Conservation (phyloP, 1,284 basidiomycete genomes). For the Rhodotorula sp. region DNA sequence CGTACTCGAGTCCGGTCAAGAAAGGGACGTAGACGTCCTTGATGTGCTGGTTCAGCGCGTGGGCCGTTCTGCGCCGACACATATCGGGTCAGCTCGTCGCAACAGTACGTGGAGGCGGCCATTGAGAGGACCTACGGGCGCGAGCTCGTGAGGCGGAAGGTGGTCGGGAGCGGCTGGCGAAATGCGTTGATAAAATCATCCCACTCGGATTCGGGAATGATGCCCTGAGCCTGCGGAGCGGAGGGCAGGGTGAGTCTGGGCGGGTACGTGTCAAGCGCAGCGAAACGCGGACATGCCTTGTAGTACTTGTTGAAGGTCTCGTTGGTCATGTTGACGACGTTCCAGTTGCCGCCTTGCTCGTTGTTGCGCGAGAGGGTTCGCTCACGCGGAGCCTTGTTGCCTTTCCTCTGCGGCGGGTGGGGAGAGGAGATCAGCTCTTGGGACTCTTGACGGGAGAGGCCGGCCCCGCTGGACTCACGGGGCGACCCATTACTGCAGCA, state of each 20-base stretch:
- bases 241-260: not conserved
- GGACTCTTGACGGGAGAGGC: not conserved
- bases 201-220: conserved; percentile 72
- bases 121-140: conserved; percentile 62
- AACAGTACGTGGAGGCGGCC: not conserved
- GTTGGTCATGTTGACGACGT: conserved; percentile 24
- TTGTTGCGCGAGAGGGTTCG: conserved; percentile 17
- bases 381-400: conserved; percentile 3
- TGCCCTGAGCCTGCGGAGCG: conserved; percentile 54
- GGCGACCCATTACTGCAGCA: not conserved
- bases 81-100: not conserved
- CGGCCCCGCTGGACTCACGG: not conserved
- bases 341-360: conserved; percentile 18
- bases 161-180: conserved; percentile 78
- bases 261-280: conserved; percentile 10
- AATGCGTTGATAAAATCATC: conserved; percentile 66
- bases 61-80: conserved; percentile 60
- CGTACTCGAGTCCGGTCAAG: conserved; percentile 71
- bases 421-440: too few relatives aligned
- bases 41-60: conserved; percentile 69
- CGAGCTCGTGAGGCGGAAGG: conserved; percentile 87
- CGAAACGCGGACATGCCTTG: conserved; percentile 45
- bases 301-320: conserved; percentile 68
- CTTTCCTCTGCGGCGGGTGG: conserved; percentile 5
- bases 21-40: conserved; percentile 72